Evolutionary conservation across 2,329 filamentous ascomycete species (phyloP), one percentile per base, ranked within the genome.

Genomic region (Beauveria australis): DNA sequence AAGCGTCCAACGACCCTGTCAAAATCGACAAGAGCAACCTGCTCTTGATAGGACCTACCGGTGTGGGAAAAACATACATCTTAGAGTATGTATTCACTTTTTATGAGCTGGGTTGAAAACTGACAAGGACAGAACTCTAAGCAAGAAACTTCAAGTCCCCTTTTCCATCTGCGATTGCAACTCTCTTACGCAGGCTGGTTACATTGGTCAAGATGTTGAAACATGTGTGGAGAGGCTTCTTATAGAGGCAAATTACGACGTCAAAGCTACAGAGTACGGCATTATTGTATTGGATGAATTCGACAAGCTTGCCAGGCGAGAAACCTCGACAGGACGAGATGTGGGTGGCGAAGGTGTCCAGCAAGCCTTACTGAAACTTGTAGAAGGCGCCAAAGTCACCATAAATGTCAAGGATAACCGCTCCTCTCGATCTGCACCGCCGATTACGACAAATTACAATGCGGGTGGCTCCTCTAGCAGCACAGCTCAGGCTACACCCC

Each of bases 131-230:
- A 95, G 92, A 74, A 97, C 93, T 0, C 78, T 97, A 44, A 94
- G 93, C 66, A 88, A 92, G 69, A 88, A 94, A 57, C 83, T 99
- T n/a, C 93, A 94, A 63, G 92, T 97, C 0, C 94, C 94, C 0
- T 96, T 97, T 70, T 92, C 90, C 64, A 96, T 96, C 74, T 93
- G 91, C 63, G 93, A 97, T 74, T 97, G 93, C 73, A 97, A 94
- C 55, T 90, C 92, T 6, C 92, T 97, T 65, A 97, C 93, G 0
- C 93, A 97, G 75, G 93, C 93, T 5, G 93, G 94, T 28, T 99
- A 99, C 68, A 97, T 99, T 66, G 94, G 94, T 33, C 93, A 97
- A 70, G 94, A 99, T 71, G 93, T 93, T n/a, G 94, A 99, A 71
- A 88, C 91, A 0, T 97, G 93, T 67, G 91, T 99, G 46, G 91